Conservation (phyloP, 2,329 filamentous ascomycete genomes). For the Trichoderma atroviride region DNA sequence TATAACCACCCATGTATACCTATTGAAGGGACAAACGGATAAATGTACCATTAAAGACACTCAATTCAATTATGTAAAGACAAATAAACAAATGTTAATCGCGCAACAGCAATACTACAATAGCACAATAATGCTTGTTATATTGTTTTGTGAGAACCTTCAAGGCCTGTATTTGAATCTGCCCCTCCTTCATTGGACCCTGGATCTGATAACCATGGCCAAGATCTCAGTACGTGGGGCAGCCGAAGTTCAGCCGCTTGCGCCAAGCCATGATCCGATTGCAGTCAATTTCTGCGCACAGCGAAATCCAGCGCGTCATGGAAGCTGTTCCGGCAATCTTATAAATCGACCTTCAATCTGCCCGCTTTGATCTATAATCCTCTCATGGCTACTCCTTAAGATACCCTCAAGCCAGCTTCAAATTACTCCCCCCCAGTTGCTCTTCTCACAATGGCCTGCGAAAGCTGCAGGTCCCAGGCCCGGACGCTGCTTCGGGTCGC, state of each 20-base stretch:
- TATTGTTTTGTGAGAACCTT: no score
- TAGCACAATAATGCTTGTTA: background rate
- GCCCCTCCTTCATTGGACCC: slow-evolving; percentile 15
- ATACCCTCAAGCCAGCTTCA: background rate
- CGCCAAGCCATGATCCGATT: background rate
- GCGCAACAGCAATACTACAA: no score
- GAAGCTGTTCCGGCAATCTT: slow-evolving; percentile 4
- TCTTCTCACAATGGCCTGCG: slow-evolving; percentile 49
- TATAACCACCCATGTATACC: background rate
- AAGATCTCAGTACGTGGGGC: background rate
- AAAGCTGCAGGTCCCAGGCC: slow-evolving; percentile 52
- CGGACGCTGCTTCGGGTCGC: slow-evolving; percentile 43
- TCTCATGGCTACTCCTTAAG: slow-evolving; percentile 2
- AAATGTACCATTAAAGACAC: background rate
- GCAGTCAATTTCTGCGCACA: slow-evolving; percentile 20
- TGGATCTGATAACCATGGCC: background rate
- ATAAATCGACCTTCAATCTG: slow-evolving; percentile 10
- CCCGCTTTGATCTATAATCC: background rate
- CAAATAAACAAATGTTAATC: background rate
- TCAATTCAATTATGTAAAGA: background rate
- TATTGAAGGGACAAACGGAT: background rate
- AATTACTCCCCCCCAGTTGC: background rate
- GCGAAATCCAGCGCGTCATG: slow-evolving; percentile 27
- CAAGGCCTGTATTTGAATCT: background rate
- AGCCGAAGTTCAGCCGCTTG: slow-evolving; percentile 28